Conservation (phyloP, 2,329 filamentous ascomycete species). For the Sporothrix luriei region DNA sequence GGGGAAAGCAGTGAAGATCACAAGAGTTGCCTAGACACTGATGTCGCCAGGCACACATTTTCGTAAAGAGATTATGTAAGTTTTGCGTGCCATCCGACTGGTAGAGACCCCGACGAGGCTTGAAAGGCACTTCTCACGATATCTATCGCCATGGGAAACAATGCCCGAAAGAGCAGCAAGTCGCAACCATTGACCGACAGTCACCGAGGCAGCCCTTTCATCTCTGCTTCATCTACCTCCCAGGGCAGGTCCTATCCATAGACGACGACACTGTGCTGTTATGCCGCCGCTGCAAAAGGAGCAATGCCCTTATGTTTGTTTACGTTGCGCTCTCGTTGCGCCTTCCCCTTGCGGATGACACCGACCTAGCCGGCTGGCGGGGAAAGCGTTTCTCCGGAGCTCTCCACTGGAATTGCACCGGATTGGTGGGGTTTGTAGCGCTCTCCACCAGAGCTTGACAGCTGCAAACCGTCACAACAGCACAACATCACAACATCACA, state of each 20-base stretch:
- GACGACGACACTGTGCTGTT: not conserved
- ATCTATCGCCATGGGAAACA: not conserved
- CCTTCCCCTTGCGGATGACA: not conserved
- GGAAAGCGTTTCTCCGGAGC: constrained; percentile 22
- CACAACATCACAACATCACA: not conserved
- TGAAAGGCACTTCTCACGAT: not conserved
- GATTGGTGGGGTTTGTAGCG: not conserved
- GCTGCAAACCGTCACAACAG: no score
- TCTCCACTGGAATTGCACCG: not conserved
- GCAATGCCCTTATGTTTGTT: not conserved
- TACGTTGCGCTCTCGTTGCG: not conserved
- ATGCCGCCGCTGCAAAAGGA: no score
- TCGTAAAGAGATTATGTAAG: no score
- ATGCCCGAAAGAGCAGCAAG: not conserved
- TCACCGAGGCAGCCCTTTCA: no score
- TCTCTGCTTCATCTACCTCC: no score
- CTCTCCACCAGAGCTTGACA: not conserved
- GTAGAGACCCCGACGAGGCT: no score
- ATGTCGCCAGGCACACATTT: not conserved
- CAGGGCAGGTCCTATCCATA: no score
- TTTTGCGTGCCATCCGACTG: not conserved
- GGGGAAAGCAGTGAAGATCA: not conserved
- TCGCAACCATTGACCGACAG: not conserved
- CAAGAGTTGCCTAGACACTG: not conserved
- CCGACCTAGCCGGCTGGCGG: constrained; percentile 5